Evolutionary conservation across 352 stramenopile species (phyloP).

Genomic region (Aphanomyces euteiches): DNA sequence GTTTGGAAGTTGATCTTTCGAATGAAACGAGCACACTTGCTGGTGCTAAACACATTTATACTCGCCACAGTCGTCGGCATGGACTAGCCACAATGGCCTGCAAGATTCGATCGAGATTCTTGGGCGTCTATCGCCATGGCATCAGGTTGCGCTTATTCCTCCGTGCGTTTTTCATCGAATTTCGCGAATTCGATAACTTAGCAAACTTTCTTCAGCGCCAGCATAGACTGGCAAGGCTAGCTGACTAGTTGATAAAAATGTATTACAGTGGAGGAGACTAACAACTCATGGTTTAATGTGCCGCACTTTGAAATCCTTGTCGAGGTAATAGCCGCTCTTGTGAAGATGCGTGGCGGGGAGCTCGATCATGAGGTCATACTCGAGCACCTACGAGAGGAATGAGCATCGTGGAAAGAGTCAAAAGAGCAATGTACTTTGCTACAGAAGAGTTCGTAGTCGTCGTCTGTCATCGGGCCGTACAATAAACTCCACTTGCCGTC

Average conservation of each 20-base stretch:
- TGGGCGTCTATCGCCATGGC: neutral
- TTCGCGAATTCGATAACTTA: neutral
- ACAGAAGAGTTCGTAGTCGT: conserved; percentile 75
- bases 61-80: neutral
- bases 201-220: neutral
- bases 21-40: no score
- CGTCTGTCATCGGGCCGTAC: conserved; percentile 79
- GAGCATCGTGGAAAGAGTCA: neutral
- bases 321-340: conserved; percentile 75
- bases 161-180: neutral
- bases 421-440: conserved; percentile 46
- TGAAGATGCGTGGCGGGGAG: conserved; percentile 75
- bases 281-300: conserved; percentile 21
- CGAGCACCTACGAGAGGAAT: conserved; percentile 48
- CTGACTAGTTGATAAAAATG: neutral
- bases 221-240: neutral
- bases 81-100: neutral
- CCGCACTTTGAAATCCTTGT: conserved; percentile 45
- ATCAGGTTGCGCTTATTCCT: neutral
- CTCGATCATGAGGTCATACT: conserved; percentile 62
- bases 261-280: neutral
- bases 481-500: conserved; percentile 83
- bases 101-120: neutral
- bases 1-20: no score
- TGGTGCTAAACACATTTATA: no score